These are phyloP conservation scores for Eragrostis nindensis DNA, from an alignment of 176 grass and related monocot genomes.

Conservation along the genomic window DNA sequence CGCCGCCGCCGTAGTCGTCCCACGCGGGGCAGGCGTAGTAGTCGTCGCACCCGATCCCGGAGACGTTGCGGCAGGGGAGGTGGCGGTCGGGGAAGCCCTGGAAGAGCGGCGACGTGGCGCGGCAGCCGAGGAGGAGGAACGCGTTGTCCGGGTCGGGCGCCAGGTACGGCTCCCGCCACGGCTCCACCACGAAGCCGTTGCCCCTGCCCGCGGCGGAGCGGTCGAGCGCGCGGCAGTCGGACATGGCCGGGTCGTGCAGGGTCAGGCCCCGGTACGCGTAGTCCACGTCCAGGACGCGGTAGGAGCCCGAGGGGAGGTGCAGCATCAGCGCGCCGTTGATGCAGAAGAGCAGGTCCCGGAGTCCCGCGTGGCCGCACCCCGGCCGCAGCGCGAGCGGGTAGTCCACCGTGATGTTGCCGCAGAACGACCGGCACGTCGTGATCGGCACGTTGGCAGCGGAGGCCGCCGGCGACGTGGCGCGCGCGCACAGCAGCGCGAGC, in stretches of 20 bases:
- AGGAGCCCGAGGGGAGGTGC: slow-evolving; percentile 88
- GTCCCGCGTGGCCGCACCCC: slow-evolving; percentile 80
- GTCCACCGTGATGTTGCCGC: slow-evolving; percentile 96
- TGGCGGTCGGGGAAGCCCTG: slow-evolving; percentile 88
- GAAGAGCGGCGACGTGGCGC: slow-evolving; percentile 76
- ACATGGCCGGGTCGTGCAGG: slow-evolving; percentile 91
- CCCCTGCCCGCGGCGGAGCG: slow-evolving; percentile 58
- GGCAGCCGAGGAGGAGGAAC: slow-evolving; percentile 94
- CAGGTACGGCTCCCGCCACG: slow-evolving; percentile 78
- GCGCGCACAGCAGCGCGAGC: slow-evolving; percentile 33
- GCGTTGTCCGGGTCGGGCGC: slow-evolving; percentile 78
- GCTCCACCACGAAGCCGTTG: slow-evolving; percentile 82
- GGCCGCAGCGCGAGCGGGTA: slow-evolving; percentile 83
- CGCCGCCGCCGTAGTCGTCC: slow-evolving; percentile 44
- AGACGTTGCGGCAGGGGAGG: slow-evolving; percentile 86
- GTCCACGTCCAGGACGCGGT: slow-evolving; percentile 93
- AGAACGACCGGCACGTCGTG: slow-evolving; percentile 82
- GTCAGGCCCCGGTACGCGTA: slow-evolving; percentile 80
- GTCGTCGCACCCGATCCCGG: slow-evolving; percentile 79
- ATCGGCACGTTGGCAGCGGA: slow-evolving; percentile 50
- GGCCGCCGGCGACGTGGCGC: not conserved
- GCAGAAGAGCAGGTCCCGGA: slow-evolving; percentile 89
- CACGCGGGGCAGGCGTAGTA: slow-evolving; percentile 85
- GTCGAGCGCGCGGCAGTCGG: slow-evolving; percentile 87
- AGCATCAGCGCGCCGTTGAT: slow-evolving; percentile 90